Conservation (phyloP, 805 yeast species). For the Sugiyamaella smithiae region DNA sequence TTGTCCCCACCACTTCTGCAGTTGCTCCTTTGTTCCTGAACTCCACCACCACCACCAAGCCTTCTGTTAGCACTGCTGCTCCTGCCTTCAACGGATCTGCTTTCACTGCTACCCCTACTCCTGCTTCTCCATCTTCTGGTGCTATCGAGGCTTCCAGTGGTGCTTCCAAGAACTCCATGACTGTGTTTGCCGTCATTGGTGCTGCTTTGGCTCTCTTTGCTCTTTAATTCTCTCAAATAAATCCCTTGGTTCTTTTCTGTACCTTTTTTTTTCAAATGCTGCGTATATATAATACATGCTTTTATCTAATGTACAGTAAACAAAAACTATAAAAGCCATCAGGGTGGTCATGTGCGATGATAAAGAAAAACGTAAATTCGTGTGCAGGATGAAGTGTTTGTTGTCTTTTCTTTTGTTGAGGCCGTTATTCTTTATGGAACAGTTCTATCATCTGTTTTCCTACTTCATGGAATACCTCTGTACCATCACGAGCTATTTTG, state of each 20-base stretch:
- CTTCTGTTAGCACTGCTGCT: not conserved
- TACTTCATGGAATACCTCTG: conserved; percentile 34
- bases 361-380: too few species aligned
- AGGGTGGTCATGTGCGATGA: too few species aligned
- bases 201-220: not conserved
- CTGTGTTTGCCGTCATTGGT: not conserved
- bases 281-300: not conserved
- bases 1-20: not conserved
- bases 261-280: not conserved
- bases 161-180: not conserved
- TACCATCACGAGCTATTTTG: conserved; percentile 43
- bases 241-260: not conserved
- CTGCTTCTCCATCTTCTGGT: not conserved
- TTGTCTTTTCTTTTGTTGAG: not conserved
- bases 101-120: not conserved
- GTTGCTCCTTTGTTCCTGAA: not conserved
- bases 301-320: not conserved
- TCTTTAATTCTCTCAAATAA: not conserved
- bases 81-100: not conserved
- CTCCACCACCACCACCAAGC: not conserved
- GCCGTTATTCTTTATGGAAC: conserved; percentile 23
- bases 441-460: conserved; percentile 32
- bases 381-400: not conserved
- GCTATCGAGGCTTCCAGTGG: conserved; percentile 2
- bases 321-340: too few species aligned